phyloP scores from a whole-genome alignment of 495 filamentous ascomycete species.

The Trypethelium eluteriae region DNA sequence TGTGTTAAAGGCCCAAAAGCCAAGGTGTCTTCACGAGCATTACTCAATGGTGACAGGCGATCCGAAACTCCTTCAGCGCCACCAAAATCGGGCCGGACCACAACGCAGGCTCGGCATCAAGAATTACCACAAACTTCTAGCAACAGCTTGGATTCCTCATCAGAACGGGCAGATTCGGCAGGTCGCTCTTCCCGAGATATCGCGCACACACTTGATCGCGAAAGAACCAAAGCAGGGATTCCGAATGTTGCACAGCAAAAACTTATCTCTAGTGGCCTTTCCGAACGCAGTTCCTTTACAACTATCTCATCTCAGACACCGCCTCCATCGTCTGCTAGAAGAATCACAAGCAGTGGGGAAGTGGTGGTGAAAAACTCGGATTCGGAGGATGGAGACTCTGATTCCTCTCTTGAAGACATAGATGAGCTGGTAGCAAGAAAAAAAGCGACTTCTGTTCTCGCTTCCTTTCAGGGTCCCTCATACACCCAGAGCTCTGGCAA shows the following conservation, averaged over 20 bases:
- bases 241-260: neutral
- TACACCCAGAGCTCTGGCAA: neutral
- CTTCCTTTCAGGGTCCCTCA: neutral
- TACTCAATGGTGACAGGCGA: neutral
- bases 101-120: neutral
- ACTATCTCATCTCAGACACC: conserved; percentile 14
- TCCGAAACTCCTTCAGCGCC: neutral
- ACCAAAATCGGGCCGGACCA: neutral
- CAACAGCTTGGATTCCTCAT: neutral
- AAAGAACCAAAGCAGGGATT: neutral
- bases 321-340: neutral
- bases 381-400: conserved; percentile 7
- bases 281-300: neutral
- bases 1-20: neutral
- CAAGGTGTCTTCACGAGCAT: neutral
- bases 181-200: neutral
- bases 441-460: neutral
- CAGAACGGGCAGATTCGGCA: neutral
- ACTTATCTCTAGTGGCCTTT: conserved; percentile 3
- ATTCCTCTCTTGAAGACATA: conserved; percentile 7
- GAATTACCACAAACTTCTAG: neutral
- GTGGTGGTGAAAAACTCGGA: neutral
- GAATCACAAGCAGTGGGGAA: neutral
- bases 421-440: neutral
- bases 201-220: neutral